A percentile compares a stretch with the other conserved stretches of the same genome.
Conservation (phyloP, 305 asterid genomes). For the Euphrasia arctica region DNA sequence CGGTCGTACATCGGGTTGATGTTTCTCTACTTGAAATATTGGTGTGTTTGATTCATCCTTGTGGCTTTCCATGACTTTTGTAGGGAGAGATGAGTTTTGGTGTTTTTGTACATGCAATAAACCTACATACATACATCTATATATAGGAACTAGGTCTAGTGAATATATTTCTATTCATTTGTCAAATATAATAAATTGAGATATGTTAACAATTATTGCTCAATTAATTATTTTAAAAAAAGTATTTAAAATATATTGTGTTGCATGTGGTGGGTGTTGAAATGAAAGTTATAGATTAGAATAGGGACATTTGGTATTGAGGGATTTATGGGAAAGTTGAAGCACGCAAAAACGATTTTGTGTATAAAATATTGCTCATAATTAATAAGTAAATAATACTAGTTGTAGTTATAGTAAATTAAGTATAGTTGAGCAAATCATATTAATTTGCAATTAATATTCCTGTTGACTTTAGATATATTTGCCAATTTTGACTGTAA, state of each 20-base stretch:
- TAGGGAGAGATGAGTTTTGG: no score
- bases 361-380: not conserved
- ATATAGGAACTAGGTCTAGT: no score
- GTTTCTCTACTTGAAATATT: not conserved
- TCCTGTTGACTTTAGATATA: not conserved
- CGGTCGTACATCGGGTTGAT: constrained; percentile 20
- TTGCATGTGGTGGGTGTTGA: constrained; percentile 23
- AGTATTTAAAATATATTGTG: no score
- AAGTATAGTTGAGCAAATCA: not conserved
- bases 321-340: constrained; percentile 1
- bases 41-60: constrained; percentile 20
- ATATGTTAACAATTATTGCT: no score
- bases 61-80: constrained; percentile 32
- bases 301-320: constrained; percentile 19
- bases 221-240: constrained; percentile 1
- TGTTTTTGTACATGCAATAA: no score
- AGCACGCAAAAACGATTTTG: not conserved
- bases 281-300: constrained; percentile 4
- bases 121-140: no score
- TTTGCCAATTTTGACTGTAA: not conserved
- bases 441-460: no score
- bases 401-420: no score
- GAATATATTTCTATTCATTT: no score
- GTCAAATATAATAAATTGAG: no score
- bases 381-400: no score